These are phyloP conservation scores for Leccinum subrobustum DNA, from an alignment of 1,284 basidiomycete species.

Conservation along the genomic window DNA sequence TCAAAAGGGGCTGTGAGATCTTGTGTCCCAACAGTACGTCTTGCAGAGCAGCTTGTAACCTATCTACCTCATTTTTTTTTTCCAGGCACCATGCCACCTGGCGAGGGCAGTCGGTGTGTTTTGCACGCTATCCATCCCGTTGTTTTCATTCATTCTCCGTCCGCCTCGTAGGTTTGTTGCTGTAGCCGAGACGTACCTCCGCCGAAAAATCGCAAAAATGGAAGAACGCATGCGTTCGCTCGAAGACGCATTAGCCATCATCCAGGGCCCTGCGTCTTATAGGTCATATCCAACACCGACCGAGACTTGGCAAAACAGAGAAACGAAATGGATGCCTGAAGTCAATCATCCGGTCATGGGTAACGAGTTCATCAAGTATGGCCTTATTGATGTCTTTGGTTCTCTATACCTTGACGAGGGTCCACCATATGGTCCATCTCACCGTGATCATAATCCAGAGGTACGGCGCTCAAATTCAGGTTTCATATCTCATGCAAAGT, in stretches of 20 bases:
- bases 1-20: conserved; percentile 47
- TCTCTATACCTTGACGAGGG: conserved; percentile 14
- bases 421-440: not conserved
- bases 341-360: not conserved
- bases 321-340: conserved; percentile 9
- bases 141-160: not conserved
- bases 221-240: conserved; percentile 48
- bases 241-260: conserved; percentile 51
- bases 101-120: conserved; percentile 46
- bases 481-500: conserved; percentile 1
- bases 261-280: conserved; percentile 33
- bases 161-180: conserved; percentile 41
- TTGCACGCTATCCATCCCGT: not conserved
- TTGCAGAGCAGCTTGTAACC: not conserved
- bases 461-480: conserved; percentile 6
- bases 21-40: conserved; percentile 47
- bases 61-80: not conserved
- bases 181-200: conserved; percentile 50
- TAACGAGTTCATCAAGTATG: conserved; percentile 13
- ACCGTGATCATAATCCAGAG: conserved; percentile 15
- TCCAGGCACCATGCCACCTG: conserved; percentile 49
- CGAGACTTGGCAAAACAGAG: conserved; percentile 16
- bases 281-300: conserved; percentile 40
- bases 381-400: conserved; percentile 13
- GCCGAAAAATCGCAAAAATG: conserved; percentile 40